Percentiles rank a stretch among this genome's conserved stretches.
Evolutionary conservation across 2,329 filamentous ascomycete species (phyloP).

Genomic region (Xylariaceae sp.): DNA sequence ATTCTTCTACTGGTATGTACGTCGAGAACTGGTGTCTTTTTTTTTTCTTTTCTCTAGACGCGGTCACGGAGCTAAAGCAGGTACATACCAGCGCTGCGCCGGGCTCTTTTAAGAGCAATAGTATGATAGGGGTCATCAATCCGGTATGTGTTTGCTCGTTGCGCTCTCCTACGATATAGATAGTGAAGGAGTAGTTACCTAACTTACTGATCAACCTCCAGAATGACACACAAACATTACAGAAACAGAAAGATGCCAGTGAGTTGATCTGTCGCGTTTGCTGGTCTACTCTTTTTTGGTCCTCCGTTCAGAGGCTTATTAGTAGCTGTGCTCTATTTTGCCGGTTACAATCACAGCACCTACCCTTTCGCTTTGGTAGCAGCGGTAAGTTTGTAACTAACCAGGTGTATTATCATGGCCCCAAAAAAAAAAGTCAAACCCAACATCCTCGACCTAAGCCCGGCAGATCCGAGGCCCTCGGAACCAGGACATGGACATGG

Average conservation of each 20-base stretch:
- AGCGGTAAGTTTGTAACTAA: no score
- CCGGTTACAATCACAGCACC: no score
- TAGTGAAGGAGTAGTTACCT: no score
- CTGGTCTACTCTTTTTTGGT: no score
- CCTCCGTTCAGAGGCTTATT: no score
- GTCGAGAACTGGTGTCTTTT: no score
- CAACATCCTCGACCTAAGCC: background rate
- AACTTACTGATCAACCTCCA: no score
- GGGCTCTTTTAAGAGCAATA: conserved; percentile 4
- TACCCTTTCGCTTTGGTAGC: no score
- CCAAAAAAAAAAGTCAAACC: conserved; percentile 1
- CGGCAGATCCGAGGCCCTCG: conserved; percentile 2
- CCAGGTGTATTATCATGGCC: background rate
- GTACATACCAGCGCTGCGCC: background rate
- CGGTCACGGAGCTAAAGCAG: background rate
- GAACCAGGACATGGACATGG: no score
- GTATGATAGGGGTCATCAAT: conserved; percentile 12
- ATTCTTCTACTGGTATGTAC: conserved; percentile 10
- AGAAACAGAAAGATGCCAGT: conserved; percentile 2
- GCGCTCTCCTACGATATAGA: no score
- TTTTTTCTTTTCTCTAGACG: no score
- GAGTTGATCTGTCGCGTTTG: background rate
- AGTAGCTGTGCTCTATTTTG: no score
- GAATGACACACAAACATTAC: conserved; percentile 5
- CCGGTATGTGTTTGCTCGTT: conserved; percentile 1